phyloP scores from a whole-genome alignment of 306 rosid genomes.

The Cucurbita argyrosperma region DNA sequence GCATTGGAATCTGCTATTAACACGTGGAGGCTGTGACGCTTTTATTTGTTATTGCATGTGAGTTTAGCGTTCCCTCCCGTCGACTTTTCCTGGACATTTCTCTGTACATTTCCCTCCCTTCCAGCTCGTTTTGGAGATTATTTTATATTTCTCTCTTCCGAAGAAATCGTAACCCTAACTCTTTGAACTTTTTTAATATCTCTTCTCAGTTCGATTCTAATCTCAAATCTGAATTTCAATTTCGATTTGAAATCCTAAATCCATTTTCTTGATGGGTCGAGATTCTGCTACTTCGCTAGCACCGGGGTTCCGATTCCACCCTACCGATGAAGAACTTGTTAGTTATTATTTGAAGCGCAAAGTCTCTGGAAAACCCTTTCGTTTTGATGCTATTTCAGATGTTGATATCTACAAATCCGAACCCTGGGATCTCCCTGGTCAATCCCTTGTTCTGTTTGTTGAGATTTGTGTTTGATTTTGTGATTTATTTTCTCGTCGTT shows the following conservation, averaged over 20 bases:
- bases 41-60: neutral
- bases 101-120: neutral
- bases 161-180: slow-evolving; percentile 12
- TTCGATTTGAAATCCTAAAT: neutral
- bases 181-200: neutral
- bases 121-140: neutral
- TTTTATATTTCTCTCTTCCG: neutral
- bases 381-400: slow-evolving; percentile 42
- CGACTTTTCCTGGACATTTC: neutral
- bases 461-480: neutral
- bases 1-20: neutral
- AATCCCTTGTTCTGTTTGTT: slow-evolving; percentile 2
- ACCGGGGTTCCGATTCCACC: slow-evolving; percentile 95
- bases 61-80: neutral
- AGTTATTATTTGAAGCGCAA: slow-evolving; percentile 59
- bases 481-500: neutral
- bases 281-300: slow-evolving; percentile 25
- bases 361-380: slow-evolving; percentile 33
- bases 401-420: slow-evolving; percentile 66
- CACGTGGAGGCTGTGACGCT: slow-evolving; percentile 1
- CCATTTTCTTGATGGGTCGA: slow-evolving; percentile 21
- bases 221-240: neutral
- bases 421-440: slow-evolving; percentile 94
- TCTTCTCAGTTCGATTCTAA: neutral
- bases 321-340: slow-evolving; percentile 80